Percentiles rank a stretch among this genome's conserved stretches.
Conservation (phyloP, 306 rosid species). For the Castanospermum australe region DNA sequence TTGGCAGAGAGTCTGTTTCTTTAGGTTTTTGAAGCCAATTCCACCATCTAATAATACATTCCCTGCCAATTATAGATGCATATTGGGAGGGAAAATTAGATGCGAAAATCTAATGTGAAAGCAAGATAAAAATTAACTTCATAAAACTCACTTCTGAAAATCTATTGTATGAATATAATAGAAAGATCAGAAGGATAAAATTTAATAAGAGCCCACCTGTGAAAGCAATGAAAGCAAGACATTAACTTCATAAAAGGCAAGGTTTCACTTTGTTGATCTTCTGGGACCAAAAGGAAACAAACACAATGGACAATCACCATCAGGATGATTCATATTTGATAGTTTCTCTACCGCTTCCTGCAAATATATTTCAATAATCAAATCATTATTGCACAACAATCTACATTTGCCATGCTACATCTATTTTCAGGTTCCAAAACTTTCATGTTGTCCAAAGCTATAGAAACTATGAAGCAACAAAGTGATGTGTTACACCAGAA, state of each 20-base stretch:
- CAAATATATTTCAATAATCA: conserved; percentile 29
- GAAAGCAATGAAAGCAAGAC: conserved; percentile 95
- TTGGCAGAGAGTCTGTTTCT: conserved; percentile 31
- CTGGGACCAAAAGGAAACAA: conserved; percentile 61
- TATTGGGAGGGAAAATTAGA: neutral
- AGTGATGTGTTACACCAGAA: neutral
- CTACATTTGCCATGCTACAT: neutral
- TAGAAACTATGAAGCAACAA: neutral
- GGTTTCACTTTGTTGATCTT: conserved; percentile 42
- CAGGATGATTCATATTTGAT: conserved; percentile 85
- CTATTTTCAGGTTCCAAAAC: neutral
- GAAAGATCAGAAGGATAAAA: neutral
- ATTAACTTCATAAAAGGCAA: conserved; percentile 81
- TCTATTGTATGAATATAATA: neutral
- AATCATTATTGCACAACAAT: neutral
- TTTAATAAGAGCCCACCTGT: conserved; percentile 45
- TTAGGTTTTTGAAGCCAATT: conserved; percentile 57
- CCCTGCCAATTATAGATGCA: conserved; percentile 52
- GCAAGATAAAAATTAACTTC: conserved; percentile 3
- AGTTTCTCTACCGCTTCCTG: conserved; percentile 88
- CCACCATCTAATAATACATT: conserved; percentile 87
- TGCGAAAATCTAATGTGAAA: neutral
- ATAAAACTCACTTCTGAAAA: neutral
- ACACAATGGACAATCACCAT: conserved; percentile 87
- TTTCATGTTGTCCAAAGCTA: conserved; percentile 1